Evolutionary conservation across 2,329 filamentous ascomycete genomes (phyloP), one percentile per base, ranked within the genome.

Genomic region (Periconia macrospinosa): DNA sequence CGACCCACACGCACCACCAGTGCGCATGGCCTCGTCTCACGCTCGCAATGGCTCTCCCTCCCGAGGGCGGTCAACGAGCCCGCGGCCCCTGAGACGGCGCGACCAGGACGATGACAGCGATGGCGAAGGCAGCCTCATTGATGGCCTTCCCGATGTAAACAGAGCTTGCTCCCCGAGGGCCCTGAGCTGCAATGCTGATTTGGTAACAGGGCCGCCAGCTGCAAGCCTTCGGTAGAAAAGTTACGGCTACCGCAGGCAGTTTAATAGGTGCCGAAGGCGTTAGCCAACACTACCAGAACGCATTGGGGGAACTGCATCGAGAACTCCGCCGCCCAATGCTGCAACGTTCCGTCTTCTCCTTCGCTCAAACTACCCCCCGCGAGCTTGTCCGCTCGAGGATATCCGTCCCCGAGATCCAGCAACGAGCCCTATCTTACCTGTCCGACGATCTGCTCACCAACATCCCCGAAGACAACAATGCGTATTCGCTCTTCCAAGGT

Each of bases 401-500:
- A 65, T 97, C 92, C 41, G 89, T 90, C 18, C 81, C 86, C 61
- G 94, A 99, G 78, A 97, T 97, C 65, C 92, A 96, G 75, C 92
- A 96, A 65, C 90, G 94, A 61, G 94, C 94, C 45, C 78, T 97
- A 52, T 87, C 91, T 43, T 92, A 90, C 70, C 81, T 99, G 35
- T 87, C 94, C 47, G 93, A 99, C 75, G 92, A 97, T 57, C 83
- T 99, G 62, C 84, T 99, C 45, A 80, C 81, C 61, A 92, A 96
- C 71, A 93, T 97, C 47, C 94, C 94, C 62, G 91, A 96, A 56
- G 84, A 88, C 70, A 86, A 88, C 19, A 95, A 90, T 75, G 81
- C 86, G 15, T 99, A 96, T 77, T 97, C 92, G 41, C 81, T 99
- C 43, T 97, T 99, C 74, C 91, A 99, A 74, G 94, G 94, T 61